phyloP scores from a whole-genome alignment of 306 rosid species.

The Neltuma alba region DNA sequence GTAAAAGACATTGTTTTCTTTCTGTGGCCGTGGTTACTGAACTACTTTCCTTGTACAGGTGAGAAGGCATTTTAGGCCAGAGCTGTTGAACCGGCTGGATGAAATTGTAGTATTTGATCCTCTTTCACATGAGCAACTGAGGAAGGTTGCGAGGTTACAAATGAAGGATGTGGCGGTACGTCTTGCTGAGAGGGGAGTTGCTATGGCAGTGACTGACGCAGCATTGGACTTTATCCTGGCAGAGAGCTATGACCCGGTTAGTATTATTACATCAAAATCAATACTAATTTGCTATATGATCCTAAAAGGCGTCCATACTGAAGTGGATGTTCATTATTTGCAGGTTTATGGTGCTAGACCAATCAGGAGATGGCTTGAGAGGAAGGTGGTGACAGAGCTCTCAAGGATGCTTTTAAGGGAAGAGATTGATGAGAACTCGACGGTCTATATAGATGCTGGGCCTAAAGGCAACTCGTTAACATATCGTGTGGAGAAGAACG shows the following conservation, averaged over 20 bases:
- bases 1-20: neutral
- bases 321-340: neutral
- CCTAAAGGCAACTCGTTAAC: slow-evolving; percentile 45
- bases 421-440: slow-evolving; percentile 91
- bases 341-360: slow-evolving; percentile 96
- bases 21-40: neutral
- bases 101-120: slow-evolving; percentile 91
- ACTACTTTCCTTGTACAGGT: slow-evolving; percentile 46
- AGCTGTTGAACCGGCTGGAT: slow-evolving; percentile 74
- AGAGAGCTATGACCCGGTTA: slow-evolving; percentile 85
- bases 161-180: slow-evolving; percentile 85
- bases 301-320: neutral
- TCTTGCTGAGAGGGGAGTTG: slow-evolving; percentile 83
- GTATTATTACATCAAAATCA: slow-evolving; percentile 9
- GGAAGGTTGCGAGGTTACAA: slow-evolving; percentile 82
- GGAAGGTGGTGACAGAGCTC: slow-evolving; percentile 83
- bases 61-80: slow-evolving; percentile 83
- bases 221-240: slow-evolving; percentile 68
- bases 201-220: slow-evolving; percentile 78
- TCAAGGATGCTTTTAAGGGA: slow-evolving; percentile 84
- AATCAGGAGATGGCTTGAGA: slow-evolving; percentile 94
- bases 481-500: slow-evolving; percentile 78
- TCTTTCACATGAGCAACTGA: slow-evolving; percentile 78
- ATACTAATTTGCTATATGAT: neutral
- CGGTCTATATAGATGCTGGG: slow-evolving; percentile 83